Percentiles rank a stretch among this genome's conserved stretches.
These are phyloP conservation scores for Verticillium klebahnii DNA, from an alignment of 2,329 filamentous ascomycete genomes.

Conservation along the genomic window DNA sequence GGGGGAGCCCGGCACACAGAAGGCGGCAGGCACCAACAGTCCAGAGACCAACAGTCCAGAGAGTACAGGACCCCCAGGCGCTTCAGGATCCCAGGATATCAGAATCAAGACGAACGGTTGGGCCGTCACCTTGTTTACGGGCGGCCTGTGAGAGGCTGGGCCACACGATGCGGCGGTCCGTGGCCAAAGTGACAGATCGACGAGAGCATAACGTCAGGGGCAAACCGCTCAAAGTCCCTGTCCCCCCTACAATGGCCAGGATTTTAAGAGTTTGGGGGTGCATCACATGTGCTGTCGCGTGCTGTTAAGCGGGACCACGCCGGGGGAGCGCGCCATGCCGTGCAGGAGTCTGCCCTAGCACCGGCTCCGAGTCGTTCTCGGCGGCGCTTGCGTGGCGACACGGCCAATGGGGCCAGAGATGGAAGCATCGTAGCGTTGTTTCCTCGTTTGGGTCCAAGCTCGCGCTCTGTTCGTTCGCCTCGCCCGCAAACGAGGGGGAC, in stretches of 20 bases:
- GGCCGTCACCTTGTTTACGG: not conserved
- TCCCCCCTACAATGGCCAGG: not conserved
- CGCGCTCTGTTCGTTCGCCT: not conserved
- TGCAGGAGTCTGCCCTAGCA: not conserved
- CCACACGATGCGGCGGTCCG: not conserved
- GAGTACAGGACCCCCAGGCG: not conserved
- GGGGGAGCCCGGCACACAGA: not conserved
- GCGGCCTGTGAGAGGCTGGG: not conserved
- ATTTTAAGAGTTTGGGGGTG: not conserved
- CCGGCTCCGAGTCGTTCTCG: not conserved
- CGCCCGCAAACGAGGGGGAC: not conserved
- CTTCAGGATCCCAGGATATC: not conserved
- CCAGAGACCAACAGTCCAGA: not conserved
- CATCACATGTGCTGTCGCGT: not conserved
- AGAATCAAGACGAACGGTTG: not conserved
- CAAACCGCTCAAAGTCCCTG: not conserved
- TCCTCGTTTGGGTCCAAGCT: not conserved
- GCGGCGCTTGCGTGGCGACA: not conserved
- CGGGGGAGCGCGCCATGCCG: not conserved
- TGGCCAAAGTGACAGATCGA: not conserved
- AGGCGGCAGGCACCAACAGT: not conserved
- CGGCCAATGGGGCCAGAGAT: not conserved
- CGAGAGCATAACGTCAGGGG: not conserved
- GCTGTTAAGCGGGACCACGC: not conserved
- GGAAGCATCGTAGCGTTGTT: constrained; percentile 2